phyloP scores from a whole-genome alignment of 805 yeast species.

The Wickerhamomyces ciferrii region DNA sequence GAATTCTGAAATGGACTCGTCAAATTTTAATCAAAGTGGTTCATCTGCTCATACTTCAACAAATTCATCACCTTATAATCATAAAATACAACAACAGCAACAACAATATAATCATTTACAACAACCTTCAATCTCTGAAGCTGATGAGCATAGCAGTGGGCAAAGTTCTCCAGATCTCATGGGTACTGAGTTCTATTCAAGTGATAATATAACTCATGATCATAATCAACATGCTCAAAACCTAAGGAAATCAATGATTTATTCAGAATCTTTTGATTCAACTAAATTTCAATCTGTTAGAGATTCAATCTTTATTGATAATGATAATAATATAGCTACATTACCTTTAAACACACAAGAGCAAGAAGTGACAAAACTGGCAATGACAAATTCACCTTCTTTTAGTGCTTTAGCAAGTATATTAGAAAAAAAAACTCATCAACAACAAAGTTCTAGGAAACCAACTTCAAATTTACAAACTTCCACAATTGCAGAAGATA shows the following conservation, averaged over 20 bases:
- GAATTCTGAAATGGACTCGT: not conserved
- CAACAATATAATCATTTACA: not conserved
- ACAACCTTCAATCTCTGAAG: not conserved
- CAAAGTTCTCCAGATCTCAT: not conserved
- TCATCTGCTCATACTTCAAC: constrained; percentile 14
- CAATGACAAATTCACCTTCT: constrained; percentile 38
- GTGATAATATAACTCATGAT: not conserved
- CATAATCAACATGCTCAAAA: constrained; percentile 15
- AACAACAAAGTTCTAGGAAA: constrained; percentile 16
- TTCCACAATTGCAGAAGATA: constrained; percentile 7
- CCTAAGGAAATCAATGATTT: constrained; percentile 17
- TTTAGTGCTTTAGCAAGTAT: constrained; percentile 36
- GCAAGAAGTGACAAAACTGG: constrained; percentile 10
- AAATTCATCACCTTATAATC: constrained; percentile 9
- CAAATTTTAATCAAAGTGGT: not conserved
- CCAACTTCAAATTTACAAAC: constrained; percentile 1
- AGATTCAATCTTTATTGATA: constrained; percentile 1
- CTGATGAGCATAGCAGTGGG: not conserved
- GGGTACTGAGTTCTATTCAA: constrained; percentile 14
- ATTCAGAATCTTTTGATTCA: constrained; percentile 20
- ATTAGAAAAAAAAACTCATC: constrained; percentile 26
- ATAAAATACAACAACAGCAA: not conserved
- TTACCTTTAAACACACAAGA: not conserved
- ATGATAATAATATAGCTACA: not conserved
- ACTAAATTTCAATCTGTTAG: constrained; percentile 2